Base-by-base conservation (phyloP, 106 monocot genomes). In the Apostasia shenzhenica region DNA sequence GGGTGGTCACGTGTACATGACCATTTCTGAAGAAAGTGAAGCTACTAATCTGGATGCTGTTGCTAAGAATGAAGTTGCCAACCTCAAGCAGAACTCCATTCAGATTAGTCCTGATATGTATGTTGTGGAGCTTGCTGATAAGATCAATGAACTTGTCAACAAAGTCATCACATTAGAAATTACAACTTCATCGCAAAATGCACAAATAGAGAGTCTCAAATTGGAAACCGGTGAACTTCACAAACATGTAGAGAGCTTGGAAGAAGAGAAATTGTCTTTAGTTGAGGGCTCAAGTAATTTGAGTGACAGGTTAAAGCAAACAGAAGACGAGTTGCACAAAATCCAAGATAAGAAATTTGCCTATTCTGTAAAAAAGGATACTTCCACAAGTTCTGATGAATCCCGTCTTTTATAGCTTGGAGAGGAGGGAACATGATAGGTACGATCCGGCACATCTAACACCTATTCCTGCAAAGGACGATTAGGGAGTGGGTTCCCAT, bases 101-200 rank as follows among this genome's bases (percentile, higher is more conserved):
- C 63, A 82, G 55, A 78, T 53, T 44, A 69, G 62, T 57, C 73
- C 83, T 44, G 76, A 79, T 38, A 69, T 73, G 10, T 79, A 75
- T 48, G 75, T 81, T 5, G 72, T 78, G 66, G 83, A 86, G 45
- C 70, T 90, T 38, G 90, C 83, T 0, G 86, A 83, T 58, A 83
- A 81, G 68, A 84, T 93, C 26, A 81, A 93, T 54, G 86, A 83
- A 53, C 65, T 90, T 54, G 86, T 85, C 1, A 61, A 70, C 57
- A 83, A 85, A 67, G 81, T 90, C 11, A 66, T 86, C 11, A 55
- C n/a, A 11, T 73, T 86, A 66, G 90, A 90, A 62, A 53, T 76
- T 4, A 71, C 70, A 26, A 73, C 72, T 73, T 78, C 90, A 51
- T 86, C 90, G 1, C 86, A 83, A 73, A 81, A 64, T 8, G 73